These are phyloP conservation scores for Pecoramyces ruminantium DNA, from an alignment of 192 early-diverging fungal species.

Conservation along the genomic window DNA sequence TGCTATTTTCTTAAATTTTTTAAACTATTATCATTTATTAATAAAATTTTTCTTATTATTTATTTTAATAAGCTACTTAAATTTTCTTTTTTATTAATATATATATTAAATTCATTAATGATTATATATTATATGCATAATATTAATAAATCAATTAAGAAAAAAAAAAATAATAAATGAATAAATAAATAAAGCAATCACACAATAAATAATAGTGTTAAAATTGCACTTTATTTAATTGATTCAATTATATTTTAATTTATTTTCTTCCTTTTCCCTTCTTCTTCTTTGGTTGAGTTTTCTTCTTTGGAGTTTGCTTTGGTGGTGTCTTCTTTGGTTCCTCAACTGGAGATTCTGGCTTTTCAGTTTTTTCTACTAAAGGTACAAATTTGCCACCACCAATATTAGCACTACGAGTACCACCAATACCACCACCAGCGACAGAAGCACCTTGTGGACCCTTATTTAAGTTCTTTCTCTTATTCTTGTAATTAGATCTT, in stretches of 20 bases:
- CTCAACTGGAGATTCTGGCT: not conserved
- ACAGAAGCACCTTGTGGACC: not conserved
- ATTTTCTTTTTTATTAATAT: no score
- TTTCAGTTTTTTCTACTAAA: not conserved
- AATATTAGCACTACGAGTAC: not conserved
- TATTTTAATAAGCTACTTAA: no score
- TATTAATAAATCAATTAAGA: no score
- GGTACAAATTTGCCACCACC: not conserved
- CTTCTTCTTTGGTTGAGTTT: not conserved
- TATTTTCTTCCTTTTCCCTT: not conserved
- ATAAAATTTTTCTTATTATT: no score
- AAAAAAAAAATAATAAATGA: no score
- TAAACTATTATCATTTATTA: no score
- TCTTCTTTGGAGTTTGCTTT: not conserved
- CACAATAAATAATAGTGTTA: no score
- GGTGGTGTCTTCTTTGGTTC: not conserved
- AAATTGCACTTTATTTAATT: no score
- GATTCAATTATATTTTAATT: not conserved
- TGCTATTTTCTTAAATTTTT: no score
- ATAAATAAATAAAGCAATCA: no score
- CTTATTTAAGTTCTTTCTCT: not conserved
- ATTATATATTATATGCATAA: no score
- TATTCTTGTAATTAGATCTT: not conserved
- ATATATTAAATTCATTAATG: no score
- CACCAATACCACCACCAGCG: not conserved